These are phyloP conservation scores for Zygoascus biomembranicola DNA, from an alignment of 805 yeast species.

Conservation along the genomic window DNA sequence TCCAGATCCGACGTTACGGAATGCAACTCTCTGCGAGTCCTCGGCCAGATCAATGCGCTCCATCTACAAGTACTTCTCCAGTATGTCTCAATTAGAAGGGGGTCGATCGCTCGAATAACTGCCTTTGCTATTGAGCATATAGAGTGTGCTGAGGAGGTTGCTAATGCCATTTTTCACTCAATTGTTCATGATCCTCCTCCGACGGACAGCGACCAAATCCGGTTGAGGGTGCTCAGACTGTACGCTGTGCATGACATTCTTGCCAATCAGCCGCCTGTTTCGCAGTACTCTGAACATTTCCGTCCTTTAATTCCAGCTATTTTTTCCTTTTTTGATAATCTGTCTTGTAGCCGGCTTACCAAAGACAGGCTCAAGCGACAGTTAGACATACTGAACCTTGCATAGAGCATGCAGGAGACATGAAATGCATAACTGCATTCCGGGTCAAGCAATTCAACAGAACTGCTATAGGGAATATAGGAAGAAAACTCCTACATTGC, in stretches of 20 bases:
- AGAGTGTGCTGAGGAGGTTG: constrained; percentile 20
- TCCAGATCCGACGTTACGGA: background rate
- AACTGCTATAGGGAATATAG: background rate
- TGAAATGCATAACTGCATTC: background rate
- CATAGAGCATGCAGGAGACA: background rate
- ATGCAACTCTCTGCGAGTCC: constrained; percentile 4
- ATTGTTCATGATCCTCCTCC: constrained; percentile 7
- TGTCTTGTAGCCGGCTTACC: constrained; percentile 7
- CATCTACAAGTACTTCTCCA: constrained; percentile 21
- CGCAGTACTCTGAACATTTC: constrained; percentile 7
- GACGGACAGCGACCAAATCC: constrained; percentile 5
- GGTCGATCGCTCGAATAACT: constrained; percentile 24
- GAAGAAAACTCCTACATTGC: background rate
- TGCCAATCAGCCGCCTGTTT: constrained; percentile 12
- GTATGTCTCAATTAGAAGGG: constrained; percentile 21
- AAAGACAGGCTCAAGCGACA: constrained; percentile 11
- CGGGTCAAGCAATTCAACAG: background rate
- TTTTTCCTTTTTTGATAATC: background rate
- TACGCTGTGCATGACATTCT: constrained; percentile 23
- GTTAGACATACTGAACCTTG: background rate
- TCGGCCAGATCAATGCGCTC: constrained; percentile 12
- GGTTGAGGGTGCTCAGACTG: constrained; percentile 16
- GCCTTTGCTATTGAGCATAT: constrained; percentile 23
- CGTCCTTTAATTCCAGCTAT: constrained; percentile 7
- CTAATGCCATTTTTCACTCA: constrained; percentile 16